These are phyloP conservation scores for Coprinellus micaceus DNA, from an alignment of 768 basidiomycete species.

Conservation along the genomic window DNA sequence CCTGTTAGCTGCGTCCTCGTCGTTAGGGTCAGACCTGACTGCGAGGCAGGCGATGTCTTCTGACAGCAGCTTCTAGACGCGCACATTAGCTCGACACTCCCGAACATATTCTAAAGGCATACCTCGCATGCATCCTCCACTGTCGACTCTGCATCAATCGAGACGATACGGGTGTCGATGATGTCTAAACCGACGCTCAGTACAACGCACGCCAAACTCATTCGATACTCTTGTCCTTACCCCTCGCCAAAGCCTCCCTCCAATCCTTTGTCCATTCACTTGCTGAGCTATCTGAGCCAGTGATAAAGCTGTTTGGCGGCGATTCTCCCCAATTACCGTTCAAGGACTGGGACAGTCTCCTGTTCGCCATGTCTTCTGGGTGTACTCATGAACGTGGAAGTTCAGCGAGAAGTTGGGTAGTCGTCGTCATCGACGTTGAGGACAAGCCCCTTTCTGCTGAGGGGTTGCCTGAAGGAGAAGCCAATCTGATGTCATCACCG, in stretches of 20 bases:
- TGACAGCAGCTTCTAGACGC: constrained; percentile 52
- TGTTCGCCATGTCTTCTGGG: constrained; percentile 29
- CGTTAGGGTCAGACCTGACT: constrained; percentile 28
- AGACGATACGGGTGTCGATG: constrained; percentile 64
- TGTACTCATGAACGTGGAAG: constrained; percentile 6
- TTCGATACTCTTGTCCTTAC: constrained; percentile 29
- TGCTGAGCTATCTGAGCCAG: constrained; percentile 27
- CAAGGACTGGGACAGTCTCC: constrained; percentile 36
- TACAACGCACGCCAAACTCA: not conserved
- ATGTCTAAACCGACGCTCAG: constrained; percentile 43
- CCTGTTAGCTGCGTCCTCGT: constrained; percentile 20
- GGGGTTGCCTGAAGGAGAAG: too few relatives aligned
- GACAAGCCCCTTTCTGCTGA: not conserved
- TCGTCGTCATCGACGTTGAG: constrained; percentile 6
- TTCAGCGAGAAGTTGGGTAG: not conserved
- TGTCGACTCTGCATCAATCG: constrained; percentile 63
- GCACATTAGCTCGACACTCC: not conserved
- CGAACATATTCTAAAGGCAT: constrained; percentile 5
- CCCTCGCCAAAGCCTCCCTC: constrained; percentile 53
- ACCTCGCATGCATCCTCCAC: constrained; percentile 86
- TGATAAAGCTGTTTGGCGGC: constrained; percentile 12
- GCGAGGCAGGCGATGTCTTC: constrained; percentile 65
- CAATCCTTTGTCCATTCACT: constrained; percentile 57
- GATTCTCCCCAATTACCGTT: constrained; percentile 32
- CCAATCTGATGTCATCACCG: too few relatives aligned